Evolutionary conservation across 306 rosid genomes (phyloP), one percentile per base, ranked within the genome.

Genomic region (Vigna trinervia): DNA sequence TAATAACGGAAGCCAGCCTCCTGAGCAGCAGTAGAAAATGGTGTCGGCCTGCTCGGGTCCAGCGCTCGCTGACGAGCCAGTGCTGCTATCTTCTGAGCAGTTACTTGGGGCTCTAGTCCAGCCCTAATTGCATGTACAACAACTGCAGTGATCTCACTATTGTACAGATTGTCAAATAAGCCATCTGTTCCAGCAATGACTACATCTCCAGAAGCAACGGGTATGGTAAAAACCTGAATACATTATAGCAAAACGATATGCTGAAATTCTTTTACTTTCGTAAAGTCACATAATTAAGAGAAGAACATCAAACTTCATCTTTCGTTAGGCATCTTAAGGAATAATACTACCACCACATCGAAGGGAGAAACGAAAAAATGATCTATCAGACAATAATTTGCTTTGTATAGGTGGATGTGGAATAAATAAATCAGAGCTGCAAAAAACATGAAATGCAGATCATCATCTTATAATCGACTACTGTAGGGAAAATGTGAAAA

Each of bases 31-130:
- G 68, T 61, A 32, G 68, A 61, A 61, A 61, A 61, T 15, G 68
- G 68, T 6, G 68, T 61, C 1, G 46, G 68, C 13, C 68, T 61
- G 32, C 68, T 32, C 68, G 1, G 8, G 23, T 32, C 23, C 46
- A 61, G 68, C 34, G 68, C 68, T 34, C 68, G 46, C 68, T 61
- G 68, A 14, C 68, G 68, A 0, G 68, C 68, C 22, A 61, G 46
- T 34, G 68, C 68, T 61, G 68, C 68, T 32, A 61, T 61, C 68
- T 61, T 61, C 68, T 61, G 68, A 61, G 68, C 68, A 61, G 68
- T 61, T 34, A 61, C 68, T 61, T 61, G 68, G 45, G 68, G 68
- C 46, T 61, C 68, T 15, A 61, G 46, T 61, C 68, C 68, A 32
- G 11, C 68, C 13, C 46, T 61, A 15, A 32, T 61, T 34, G 68